These are phyloP conservation scores for Solanum peruvianum DNA, from an alignment of 257 asterid species.

Conservation along the genomic window DNA sequence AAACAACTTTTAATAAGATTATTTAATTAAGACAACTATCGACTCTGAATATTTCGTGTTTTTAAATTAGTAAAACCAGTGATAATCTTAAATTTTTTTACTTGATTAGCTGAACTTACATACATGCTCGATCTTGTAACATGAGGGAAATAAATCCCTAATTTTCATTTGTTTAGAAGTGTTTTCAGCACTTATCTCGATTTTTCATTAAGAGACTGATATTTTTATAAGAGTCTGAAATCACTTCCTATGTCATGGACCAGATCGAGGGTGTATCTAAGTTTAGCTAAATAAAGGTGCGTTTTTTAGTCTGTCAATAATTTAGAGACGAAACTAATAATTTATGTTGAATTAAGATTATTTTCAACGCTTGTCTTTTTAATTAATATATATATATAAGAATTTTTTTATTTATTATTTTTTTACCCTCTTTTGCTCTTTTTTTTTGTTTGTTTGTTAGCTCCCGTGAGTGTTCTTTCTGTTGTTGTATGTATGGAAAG, in stretches of 20 bases:
- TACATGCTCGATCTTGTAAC: background rate
- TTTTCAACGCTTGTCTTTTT: background rate
- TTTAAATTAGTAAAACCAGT: rapidly evolving
- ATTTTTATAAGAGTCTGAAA: too few species aligned
- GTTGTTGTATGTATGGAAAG: constrained; percentile 3
- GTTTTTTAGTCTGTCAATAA: background rate
- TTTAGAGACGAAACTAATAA: background rate
- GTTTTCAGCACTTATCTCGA: too few species aligned
- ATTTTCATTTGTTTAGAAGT: too few species aligned
- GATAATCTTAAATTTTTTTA: too few species aligned
- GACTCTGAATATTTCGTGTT: too few species aligned
- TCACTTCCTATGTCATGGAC: background rate
- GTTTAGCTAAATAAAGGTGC: too few species aligned
- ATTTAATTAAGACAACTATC: background rate
- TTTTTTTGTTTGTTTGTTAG: background rate
- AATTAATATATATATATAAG: background rate
- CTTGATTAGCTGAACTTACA: too few species aligned
- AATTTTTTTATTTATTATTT: too few species aligned
- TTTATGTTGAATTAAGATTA: rapidly evolving
- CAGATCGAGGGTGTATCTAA: too few species aligned
- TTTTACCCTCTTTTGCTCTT: background rate
- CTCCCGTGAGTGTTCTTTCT: constrained; percentile 19
- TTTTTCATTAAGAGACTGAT: background rate
- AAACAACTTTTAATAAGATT: background rate
- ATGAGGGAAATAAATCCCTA: too few species aligned